Conservation (phyloP, 2,329 filamentous ascomycete species). For the Chalaropsis thielavioides region DNA sequence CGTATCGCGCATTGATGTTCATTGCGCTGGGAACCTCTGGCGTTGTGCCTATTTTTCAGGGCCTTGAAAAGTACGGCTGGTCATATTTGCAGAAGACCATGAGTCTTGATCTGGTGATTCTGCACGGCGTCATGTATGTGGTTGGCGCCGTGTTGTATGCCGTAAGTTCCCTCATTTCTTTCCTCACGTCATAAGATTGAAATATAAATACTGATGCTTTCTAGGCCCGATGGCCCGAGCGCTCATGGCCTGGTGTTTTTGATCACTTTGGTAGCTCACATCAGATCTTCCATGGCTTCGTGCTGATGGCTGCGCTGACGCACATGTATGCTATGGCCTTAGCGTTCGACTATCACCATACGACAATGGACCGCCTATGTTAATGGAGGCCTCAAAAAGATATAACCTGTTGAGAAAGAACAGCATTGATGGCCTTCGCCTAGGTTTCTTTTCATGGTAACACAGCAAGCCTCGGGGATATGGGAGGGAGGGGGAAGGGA, state of each 20-base stretch:
- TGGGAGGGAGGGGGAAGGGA: too few relatives aligned
- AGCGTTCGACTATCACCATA: constrained; percentile 78
- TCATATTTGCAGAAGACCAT: constrained; percentile 54
- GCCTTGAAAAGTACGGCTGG: constrained; percentile 51
- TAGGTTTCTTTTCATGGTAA: too few relatives aligned
- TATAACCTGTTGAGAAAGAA: not conserved
- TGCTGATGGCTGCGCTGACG: constrained; percentile 64
- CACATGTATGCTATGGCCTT: constrained; percentile 70
- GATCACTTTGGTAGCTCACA: constrained; percentile 91
- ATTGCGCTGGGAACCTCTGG: constrained; percentile 74
- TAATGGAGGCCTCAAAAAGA: constrained; percentile 16
- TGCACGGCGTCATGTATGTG: constrained; percentile 75
- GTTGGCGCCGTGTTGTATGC: constrained; percentile 77
- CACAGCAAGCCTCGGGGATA: too few relatives aligned
- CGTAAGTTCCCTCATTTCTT: constrained; percentile 32
- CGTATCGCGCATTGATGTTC: constrained; percentile 81
- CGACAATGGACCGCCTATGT: constrained; percentile 39
- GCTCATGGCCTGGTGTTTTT: constrained; percentile 59
- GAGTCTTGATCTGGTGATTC: constrained; percentile 63
- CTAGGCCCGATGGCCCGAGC: constrained; percentile 67
- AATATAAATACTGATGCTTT: not conserved
- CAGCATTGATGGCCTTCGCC: too few relatives aligned
- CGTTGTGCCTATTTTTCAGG: constrained; percentile 70
- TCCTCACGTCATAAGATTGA: not conserved
- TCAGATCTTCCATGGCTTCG: constrained; percentile 88